These are phyloP conservation scores for Trichoderma asperelloides DNA, from an alignment of 495 filamentous ascomycete species.

Conservation along the genomic window DNA sequence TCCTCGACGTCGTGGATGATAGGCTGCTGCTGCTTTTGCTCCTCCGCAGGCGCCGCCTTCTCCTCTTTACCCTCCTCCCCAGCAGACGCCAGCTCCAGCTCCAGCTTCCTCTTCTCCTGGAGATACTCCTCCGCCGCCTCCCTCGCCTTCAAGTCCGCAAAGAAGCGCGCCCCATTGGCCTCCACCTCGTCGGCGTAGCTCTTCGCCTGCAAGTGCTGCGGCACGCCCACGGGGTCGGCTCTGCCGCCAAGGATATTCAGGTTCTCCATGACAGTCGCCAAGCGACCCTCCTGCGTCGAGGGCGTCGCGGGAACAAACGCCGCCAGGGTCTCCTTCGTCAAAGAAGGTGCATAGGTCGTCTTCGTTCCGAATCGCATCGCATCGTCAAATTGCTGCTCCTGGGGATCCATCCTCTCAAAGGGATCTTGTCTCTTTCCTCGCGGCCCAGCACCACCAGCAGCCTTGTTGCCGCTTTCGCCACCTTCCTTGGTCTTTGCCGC, in stretches of 20 bases:
- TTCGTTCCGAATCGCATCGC: conserved; percentile 9
- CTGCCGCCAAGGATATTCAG: not conserved
- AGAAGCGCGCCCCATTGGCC: not conserved
- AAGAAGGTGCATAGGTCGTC: conserved; percentile 20
- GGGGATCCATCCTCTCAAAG: conserved; percentile 1
- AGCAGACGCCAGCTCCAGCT: not conserved
- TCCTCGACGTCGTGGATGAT: conserved; percentile 6
- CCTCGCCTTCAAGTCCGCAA: not conserved
- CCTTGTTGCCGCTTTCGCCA: not conserved
- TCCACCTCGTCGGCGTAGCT: conserved; percentile 1
- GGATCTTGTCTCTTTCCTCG: not conserved
- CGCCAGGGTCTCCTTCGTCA: conserved; percentile 21
- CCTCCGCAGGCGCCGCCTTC: not conserved
- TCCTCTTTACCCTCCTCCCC: conserved; percentile 3
- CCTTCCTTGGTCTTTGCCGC: not conserved
- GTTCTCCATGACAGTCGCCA: conserved; percentile 2
- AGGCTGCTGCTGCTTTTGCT: not conserved
- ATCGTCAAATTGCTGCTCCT: conserved; percentile 15
- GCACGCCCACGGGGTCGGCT: conserved; percentile 3
- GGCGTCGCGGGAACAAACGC: conserved; percentile 22
- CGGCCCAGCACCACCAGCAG: not conserved
- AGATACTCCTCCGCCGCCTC: conserved; percentile 7
- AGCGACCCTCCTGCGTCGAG: conserved; percentile 11
- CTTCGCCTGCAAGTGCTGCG: not conserved
- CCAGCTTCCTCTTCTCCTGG: conserved; percentile 4